Percentiles rank a stretch among this genome's conserved stretches.
phyloP scores from a whole-genome alignment of 192 early-diverging fungal genomes.

The Entomortierella chlamydospora region DNA sequence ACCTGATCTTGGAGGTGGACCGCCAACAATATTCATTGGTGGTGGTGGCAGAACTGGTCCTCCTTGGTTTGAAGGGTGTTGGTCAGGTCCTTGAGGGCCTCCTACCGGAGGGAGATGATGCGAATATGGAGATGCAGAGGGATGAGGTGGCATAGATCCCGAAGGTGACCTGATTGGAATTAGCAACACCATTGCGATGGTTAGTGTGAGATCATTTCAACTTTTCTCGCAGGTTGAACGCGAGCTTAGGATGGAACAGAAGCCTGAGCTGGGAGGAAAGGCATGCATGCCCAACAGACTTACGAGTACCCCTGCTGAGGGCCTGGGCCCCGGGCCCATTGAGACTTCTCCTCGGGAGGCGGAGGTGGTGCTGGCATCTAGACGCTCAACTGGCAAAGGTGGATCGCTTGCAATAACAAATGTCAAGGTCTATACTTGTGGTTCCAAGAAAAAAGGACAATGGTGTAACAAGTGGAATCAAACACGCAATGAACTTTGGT shows the following conservation, averaged over 20 bases:
- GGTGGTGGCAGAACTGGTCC: constrained; percentile 49
- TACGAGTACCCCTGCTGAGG: constrained; percentile 55
- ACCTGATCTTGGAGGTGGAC: constrained; percentile 45
- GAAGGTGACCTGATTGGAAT: constrained; percentile 37
- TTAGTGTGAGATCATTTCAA: not conserved
- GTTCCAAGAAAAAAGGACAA: too few species aligned
- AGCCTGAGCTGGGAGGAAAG: not conserved
- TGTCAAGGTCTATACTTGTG: not conserved
- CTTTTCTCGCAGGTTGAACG: not conserved
- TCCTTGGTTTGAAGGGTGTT: constrained; percentile 27
- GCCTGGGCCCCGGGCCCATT: constrained; percentile 46
- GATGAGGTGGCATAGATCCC: constrained; percentile 52
- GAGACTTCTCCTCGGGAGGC: constrained; percentile 47
- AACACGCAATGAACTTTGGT: not conserved
- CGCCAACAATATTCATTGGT: constrained; percentile 44
- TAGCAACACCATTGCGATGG: not conserved
- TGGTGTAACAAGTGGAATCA: not conserved
- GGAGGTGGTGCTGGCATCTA: constrained; percentile 47
- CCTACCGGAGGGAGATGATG: constrained; percentile 56
- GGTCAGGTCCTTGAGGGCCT: constrained; percentile 37
- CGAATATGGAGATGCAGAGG: constrained; percentile 46
- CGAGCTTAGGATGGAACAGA: not conserved
- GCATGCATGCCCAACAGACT: constrained; percentile 1
- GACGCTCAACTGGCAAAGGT: constrained; percentile 5
- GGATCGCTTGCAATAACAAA: constrained; percentile 1